These are phyloP conservation scores for Nemania serpens DNA, from an alignment of 2,329 filamentous ascomycete genomes.

Conservation along the genomic window DNA sequence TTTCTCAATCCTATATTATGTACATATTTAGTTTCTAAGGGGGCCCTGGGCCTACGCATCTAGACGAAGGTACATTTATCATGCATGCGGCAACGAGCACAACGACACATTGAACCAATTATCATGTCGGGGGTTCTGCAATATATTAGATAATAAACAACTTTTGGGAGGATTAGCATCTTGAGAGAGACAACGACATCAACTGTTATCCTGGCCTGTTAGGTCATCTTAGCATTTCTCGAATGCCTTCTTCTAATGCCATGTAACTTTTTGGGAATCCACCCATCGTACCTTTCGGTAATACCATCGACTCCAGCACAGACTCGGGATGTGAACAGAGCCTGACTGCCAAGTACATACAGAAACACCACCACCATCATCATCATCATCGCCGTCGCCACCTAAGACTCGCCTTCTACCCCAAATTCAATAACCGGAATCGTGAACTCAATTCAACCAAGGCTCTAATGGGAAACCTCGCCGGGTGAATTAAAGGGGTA, in stretches of 20 bases:
- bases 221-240: not conserved
- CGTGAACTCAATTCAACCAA: not conserved
- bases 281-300: not conserved
- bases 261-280: not conserved
- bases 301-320: not conserved
- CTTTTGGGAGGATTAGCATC: constrained; percentile 15
- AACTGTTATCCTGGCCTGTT: not conserved
- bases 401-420: not conserved
- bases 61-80: too few species aligned
- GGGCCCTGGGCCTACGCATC: too few species aligned
- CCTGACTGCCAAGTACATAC: not conserved
- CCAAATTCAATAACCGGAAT: constrained; percentile 12
- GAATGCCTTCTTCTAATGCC: not conserved
- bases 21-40: too few species aligned
- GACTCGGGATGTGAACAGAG: not conserved
- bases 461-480: constrained; percentile 9
- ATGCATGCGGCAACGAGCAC: not conserved
- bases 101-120: not conserved
- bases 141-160: not conserved
- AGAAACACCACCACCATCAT: not conserved
- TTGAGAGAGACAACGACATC: not conserved
- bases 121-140: not conserved
- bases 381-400: not conserved
- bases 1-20: too few species aligned
- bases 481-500: constrained; percentile 21